A percentile compares a stretch with the other conserved stretches of the same genome.
Conservation (phyloP, 208 protist genomes). For the Acanthamoeba royreba region DNA sequence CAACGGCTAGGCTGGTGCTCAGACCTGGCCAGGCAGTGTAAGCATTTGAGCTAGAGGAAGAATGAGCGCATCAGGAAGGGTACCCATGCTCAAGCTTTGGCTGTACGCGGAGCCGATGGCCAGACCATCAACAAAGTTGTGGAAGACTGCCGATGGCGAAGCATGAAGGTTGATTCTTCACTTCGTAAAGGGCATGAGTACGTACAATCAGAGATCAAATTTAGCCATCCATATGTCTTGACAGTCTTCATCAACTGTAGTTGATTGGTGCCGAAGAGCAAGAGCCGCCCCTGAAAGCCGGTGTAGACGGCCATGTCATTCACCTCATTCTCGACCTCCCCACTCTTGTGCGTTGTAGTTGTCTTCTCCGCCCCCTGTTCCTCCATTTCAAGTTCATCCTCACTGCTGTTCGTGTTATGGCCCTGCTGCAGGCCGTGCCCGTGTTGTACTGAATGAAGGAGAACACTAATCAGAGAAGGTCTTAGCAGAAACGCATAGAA, state of each 20-base stretch:
- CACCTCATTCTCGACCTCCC: not conserved
- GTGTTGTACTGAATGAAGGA: not conserved
- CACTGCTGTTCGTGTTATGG: not conserved
- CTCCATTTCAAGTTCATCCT: not conserved
- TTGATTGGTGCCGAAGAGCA: not conserved
- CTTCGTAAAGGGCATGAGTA: not conserved
- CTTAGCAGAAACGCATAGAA: too few relatives aligned
- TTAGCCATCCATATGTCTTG: constrained; percentile 23
- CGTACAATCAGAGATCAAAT: not conserved
- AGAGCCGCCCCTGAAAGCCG: not conserved
- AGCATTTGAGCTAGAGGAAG: too few relatives aligned
- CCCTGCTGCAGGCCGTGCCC: not conserved
- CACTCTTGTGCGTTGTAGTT: not conserved
- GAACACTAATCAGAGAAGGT: too few relatives aligned
- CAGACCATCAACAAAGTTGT: constrained; percentile 48
- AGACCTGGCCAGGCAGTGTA: too few relatives aligned
- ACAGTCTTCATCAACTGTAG: not conserved
- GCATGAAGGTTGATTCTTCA: not conserved
- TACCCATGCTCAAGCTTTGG: not conserved
- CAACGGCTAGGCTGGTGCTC: not conserved
- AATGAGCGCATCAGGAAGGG: too few relatives aligned
- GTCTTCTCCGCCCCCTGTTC: not conserved
- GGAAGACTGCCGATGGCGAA: not conserved
- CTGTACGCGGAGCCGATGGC: not conserved
- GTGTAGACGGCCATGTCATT: not conserved